Evolutionary conservation across 192 early-diverging fungal genomes (phyloP).

Genomic region (Backusella psychrophila): DNA sequence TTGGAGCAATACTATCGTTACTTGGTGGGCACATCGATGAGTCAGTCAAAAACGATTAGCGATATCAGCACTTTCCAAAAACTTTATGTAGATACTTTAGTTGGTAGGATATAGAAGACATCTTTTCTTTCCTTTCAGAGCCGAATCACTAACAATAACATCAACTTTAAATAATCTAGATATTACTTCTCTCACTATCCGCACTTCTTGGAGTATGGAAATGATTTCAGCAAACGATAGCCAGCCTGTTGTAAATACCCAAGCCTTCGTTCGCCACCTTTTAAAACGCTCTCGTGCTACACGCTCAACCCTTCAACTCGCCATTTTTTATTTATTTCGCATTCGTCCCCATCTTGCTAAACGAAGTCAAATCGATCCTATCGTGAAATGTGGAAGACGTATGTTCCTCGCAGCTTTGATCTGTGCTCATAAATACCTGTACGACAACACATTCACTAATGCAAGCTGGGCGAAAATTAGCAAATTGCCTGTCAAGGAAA

Average conservation of each 20-base stretch:
- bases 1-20: conserved; percentile 17
- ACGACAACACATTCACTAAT: conserved; percentile 86
- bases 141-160: neutral
- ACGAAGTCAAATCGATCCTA: conserved; percentile 23
- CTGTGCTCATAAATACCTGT: conserved; percentile 85
- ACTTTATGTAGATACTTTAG: conserved; percentile 25
- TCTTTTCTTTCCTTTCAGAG: neutral
- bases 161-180: conserved; percentile 14
- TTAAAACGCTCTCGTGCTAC: conserved; percentile 57
- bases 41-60: conserved; percentile 1
- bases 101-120: conserved; percentile 10
- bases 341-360: conserved; percentile 21
- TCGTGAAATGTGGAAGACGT: conserved; percentile 69
- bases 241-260: conserved; percentile 37
- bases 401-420: conserved; percentile 88
- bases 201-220: conserved; percentile 15
- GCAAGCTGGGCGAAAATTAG: conserved; percentile 89
- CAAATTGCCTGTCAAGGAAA: conserved; percentile 72
- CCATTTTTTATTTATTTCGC: conserved; percentile 53
- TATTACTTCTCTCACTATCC: conserved; percentile 19
- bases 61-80: conserved; percentile 14
- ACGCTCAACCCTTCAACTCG: conserved; percentile 61
- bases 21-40: conserved; percentile 12
- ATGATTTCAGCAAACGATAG: neutral
- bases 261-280: conserved; percentile 51